phyloP scores from a whole-genome alignment of 176 grass and related monocot species.

The Areca catechu region DNA sequence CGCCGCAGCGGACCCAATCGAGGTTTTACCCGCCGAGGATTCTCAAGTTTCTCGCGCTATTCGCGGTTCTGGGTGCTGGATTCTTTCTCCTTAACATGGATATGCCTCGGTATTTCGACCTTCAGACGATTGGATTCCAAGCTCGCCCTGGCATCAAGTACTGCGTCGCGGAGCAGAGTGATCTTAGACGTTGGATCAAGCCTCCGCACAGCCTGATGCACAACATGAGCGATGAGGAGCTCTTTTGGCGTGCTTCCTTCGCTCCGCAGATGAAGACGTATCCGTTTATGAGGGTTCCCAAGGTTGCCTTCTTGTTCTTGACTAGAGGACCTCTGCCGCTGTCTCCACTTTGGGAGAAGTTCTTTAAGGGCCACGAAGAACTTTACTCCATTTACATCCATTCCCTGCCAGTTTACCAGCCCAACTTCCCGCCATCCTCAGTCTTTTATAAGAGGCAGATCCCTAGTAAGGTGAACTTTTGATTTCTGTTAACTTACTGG shows the following conservation, averaged over 20 bases:
- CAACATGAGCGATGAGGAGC: constrained; percentile 9
- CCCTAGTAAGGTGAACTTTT: constrained; percentile 10
- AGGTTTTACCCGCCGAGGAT: constrained; percentile 11
- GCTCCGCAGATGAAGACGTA: not conserved
- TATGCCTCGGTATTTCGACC: constrained; percentile 15
- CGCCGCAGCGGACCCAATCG: constrained; percentile 8
- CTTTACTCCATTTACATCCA: constrained; percentile 9
- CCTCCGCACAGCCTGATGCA: constrained; percentile 3
- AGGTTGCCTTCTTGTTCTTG: constrained; percentile 11
- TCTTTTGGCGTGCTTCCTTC: not conserved
- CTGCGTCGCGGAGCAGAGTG: not conserved
- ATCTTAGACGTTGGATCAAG: constrained; percentile 19
- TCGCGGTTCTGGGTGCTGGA: constrained; percentile 22
- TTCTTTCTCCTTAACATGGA: constrained; percentile 20
- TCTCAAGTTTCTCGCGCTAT: constrained; percentile 28
- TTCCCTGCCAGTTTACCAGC: not conserved
- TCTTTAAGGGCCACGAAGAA: not conserved
- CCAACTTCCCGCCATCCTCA: not conserved
- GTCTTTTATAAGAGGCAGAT: constrained; percentile 8
- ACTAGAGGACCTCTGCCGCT: not conserved
- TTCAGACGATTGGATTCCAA: constrained; percentile 1
- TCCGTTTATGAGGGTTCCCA: not conserved
- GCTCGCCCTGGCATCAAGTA: not conserved
- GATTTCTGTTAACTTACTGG: too few species aligned
- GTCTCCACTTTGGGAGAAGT: constrained; percentile 6